phyloP scores from a whole-genome alignment of 2,329 filamentous ascomycete species.

The Myriosclerotinia scirpicola region DNA sequence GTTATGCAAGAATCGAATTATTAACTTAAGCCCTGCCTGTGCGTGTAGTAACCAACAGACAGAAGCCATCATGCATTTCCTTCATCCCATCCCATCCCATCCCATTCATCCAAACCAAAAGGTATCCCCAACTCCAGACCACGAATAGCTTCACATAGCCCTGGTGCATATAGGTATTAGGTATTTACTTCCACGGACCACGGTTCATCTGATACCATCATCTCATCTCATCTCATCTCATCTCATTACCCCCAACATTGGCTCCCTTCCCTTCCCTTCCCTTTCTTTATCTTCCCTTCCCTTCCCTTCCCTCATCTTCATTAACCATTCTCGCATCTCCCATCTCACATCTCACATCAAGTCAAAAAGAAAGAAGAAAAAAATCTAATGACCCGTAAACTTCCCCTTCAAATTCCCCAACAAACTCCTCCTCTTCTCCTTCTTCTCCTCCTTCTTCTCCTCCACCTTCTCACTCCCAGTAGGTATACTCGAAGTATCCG shows the following conservation, averaged over 20 bases:
- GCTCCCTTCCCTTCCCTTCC: background rate
- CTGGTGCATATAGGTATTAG: too few species aligned
- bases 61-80: background rate
- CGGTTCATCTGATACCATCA: too few species aligned
- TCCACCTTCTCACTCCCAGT: background rate
- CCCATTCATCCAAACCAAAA: too few species aligned
- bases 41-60: background rate
- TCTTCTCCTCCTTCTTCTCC: background rate
- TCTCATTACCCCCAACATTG: background rate
- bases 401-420: conserved; percentile 21
- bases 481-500: background rate
- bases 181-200: too few species aligned
- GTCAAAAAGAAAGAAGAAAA: background rate
- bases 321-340: background rate
- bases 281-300: background rate
- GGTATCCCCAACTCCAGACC: too few species aligned
- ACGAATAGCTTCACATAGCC: too few species aligned
- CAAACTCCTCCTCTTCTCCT: conserved; percentile 16
- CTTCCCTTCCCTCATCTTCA: background rate
- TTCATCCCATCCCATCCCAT: background rate
- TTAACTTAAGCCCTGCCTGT: too few species aligned
- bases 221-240: background rate
- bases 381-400: background rate
- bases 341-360: background rate
- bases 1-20: too few species aligned